Conservation (phyloP, 1,284 basidiomycete genomes). For the Bjerkandera adusta region DNA sequence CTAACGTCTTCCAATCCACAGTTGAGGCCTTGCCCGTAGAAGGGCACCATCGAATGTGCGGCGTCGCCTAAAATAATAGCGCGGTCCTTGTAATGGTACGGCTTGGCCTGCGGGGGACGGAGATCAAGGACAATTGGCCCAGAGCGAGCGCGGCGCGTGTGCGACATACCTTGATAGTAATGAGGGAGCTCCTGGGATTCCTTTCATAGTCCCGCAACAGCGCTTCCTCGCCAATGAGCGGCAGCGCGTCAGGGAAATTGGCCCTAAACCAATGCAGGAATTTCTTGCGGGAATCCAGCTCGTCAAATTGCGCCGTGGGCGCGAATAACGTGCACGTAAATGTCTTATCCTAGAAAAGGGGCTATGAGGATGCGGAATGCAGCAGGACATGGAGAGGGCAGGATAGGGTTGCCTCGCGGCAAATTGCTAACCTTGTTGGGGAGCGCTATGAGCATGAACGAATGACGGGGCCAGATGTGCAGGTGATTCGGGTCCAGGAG, state of each 20-base stretch:
- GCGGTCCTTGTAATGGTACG: constrained; percentile 89
- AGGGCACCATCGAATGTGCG: constrained; percentile 97
- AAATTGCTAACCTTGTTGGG: constrained; percentile 79
- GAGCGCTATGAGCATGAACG: constrained; percentile 98
- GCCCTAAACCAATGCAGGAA: constrained; percentile 78
- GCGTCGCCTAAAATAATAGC: constrained; percentile 92
- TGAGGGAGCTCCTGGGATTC: constrained; percentile 87
- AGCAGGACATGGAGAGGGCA: constrained; percentile 18
- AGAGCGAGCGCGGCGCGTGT: constrained; percentile 16
- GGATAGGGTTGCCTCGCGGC: constrained; percentile 16
- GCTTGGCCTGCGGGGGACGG: constrained; percentile 56
- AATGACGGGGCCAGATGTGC: constrained; percentile 98
- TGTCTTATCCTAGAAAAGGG: constrained; percentile 63
- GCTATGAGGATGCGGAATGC: constrained; percentile 24
- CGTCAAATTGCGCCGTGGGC: constrained; percentile 77
- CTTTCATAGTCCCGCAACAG: constrained; percentile 75
- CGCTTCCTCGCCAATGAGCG: constrained; percentile 77
- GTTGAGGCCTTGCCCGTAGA: constrained; percentile 98
- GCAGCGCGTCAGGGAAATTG: constrained; percentile 87
- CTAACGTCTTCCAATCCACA: constrained; percentile 98
- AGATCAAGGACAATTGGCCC: constrained; percentile 10
- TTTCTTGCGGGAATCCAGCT: constrained; percentile 55
- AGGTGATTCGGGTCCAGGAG: constrained; percentile 92
- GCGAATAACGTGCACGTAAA: constrained; percentile 95
- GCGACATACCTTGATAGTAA: constrained; percentile 81